Conservation (phyloP, 129 eudicot genomes). For the Apium graveolens region DNA sequence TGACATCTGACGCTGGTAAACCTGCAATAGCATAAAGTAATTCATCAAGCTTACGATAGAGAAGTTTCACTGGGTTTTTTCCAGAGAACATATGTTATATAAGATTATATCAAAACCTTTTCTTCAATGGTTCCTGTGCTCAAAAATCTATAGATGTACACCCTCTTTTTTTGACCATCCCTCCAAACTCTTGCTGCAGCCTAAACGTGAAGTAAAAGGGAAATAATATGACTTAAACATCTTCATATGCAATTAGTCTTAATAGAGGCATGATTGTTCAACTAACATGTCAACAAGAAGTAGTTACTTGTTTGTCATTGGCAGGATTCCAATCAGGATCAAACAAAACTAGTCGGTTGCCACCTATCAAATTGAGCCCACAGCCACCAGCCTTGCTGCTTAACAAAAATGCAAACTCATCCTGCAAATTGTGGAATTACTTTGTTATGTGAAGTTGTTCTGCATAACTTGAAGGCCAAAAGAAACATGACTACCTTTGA, state of each 20-base stretch:
- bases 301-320: slow-evolving; percentile 87
- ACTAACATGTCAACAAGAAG: not conserved
- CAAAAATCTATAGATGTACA: slow-evolving; percentile 90
- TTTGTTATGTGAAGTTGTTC: slow-evolving; percentile 6
- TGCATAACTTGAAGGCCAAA: not conserved
- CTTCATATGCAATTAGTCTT: not conserved
- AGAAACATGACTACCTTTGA: slow-evolving; percentile 45
- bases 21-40: slow-evolving; percentile 35
- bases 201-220: slow-evolving; percentile 26
- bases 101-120: slow-evolving; percentile 43
- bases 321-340: slow-evolving; percentile 99
- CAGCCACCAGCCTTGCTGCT: slow-evolving; percentile 99
- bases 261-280: not conserved
- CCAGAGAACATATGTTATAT: not conserved
- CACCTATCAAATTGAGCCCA: slow-evolving; percentile 96
- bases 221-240: not conserved
- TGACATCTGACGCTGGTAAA: slow-evolving; percentile 99
- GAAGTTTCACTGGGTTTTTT: not conserved
- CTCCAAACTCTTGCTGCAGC: slow-evolving; percentile 99
- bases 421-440: slow-evolving; percentile 38
- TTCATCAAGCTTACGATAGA: slow-evolving; percentile 14
- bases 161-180: slow-evolving; percentile 99
- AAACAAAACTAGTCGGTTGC: slow-evolving; percentile 89
- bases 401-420: slow-evolving; percentile 97
- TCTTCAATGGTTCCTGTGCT: slow-evolving; percentile 98